Evolutionary conservation across 805 yeast genomes (phyloP).

Genomic region (Saccharomycopsis sp.): DNA sequence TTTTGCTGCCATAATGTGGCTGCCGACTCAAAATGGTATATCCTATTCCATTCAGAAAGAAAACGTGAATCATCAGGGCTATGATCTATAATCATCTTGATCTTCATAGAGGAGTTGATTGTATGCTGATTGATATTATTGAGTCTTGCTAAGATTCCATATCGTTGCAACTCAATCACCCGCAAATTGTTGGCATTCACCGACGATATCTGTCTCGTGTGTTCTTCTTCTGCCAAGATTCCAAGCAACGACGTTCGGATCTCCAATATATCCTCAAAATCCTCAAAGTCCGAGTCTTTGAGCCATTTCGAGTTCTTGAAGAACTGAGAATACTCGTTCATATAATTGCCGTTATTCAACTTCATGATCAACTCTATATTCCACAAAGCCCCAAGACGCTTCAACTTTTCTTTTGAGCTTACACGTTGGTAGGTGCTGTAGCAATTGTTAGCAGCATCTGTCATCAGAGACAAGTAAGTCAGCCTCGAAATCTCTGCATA

Average conservation of each 20-base stretch:
- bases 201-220: background rate
- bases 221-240: slow-evolving; percentile 24
- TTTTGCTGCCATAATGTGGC: slow-evolving; percentile 59
- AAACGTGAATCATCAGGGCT: slow-evolving; percentile 7
- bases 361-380: slow-evolving; percentile 2
- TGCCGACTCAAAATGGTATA: slow-evolving; percentile 46
- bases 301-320: slow-evolving; percentile 32
- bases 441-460: slow-evolving; percentile 16
- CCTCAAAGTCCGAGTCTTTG: slow-evolving; percentile 28
- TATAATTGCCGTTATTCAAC: background rate
- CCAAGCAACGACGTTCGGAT: slow-evolving; percentile 37
- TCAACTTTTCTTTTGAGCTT: slow-evolving; percentile 4
- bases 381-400: slow-evolving; percentile 10
- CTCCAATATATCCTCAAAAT: slow-evolving; percentile 38
- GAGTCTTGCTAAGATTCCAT: slow-evolving; percentile 36
- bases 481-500: slow-evolving; percentile 22
- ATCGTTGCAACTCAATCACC: slow-evolving; percentile 36
- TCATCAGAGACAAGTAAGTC: slow-evolving; percentile 23
- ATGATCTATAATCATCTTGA: slow-evolving; percentile 32
- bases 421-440: slow-evolving; percentile 13
- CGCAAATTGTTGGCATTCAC: slow-evolving; percentile 20
- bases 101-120: slow-evolving; percentile 41
- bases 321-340: slow-evolving; percentile 23
- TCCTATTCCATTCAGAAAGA: slow-evolving; percentile 18
- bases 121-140: slow-evolving; percentile 41